Percentiles rank a stretch among this genome's conserved stretches.
Conservation (phyloP, 2,329 filamentous ascomycete genomes). For the Dendrostoma leiphaemia region DNA sequence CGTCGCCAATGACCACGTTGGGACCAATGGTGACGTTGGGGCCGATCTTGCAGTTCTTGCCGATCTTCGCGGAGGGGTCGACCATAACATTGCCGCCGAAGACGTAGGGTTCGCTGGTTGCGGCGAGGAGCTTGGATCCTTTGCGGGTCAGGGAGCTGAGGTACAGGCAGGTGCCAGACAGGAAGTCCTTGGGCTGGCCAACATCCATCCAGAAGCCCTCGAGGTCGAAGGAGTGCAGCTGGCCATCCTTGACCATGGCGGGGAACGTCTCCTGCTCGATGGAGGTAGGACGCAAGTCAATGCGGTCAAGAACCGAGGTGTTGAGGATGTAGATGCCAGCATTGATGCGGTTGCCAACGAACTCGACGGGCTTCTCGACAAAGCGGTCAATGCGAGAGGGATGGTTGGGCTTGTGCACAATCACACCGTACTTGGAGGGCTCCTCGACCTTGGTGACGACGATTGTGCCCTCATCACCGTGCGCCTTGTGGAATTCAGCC, state of each 20-base stretch:
- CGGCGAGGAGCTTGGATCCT: constrained; percentile 77
- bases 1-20: constrained; percentile 87
- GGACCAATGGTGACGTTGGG: constrained; percentile 96
- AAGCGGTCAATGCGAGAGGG: constrained; percentile 93
- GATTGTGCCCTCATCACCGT: constrained; percentile 96
- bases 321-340: constrained; percentile 98
- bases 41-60: constrained; percentile 96
- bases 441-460: constrained; percentile 99
- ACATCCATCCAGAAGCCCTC: constrained; percentile 99
- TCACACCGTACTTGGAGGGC: constrained; percentile 97
- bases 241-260: constrained; percentile 81
- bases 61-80: constrained; percentile 90
- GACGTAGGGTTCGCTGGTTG: constrained; percentile 74
- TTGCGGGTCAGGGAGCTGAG: constrained; percentile 90
- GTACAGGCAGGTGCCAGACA: constrained; percentile 93
- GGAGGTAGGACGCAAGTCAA: constrained; percentile 92
- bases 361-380: constrained; percentile 98
- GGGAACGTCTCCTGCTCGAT: constrained; percentile 99
- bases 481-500: constrained; percentile 84
- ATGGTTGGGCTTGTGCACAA: constrained; percentile 94
- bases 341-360: constrained; percentile 98
- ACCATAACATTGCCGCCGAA: constrained; percentile 95
- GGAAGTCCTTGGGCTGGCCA: constrained; percentile 97
- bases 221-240: constrained; percentile 93
- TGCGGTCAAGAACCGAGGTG: constrained; percentile 83